Percentiles rank a stretch among this genome's conserved stretches.
These are phyloP conservation scores for Aspergillus arachidicola DNA, from an alignment of 2,329 filamentous ascomycete species.

Conservation along the genomic window DNA sequence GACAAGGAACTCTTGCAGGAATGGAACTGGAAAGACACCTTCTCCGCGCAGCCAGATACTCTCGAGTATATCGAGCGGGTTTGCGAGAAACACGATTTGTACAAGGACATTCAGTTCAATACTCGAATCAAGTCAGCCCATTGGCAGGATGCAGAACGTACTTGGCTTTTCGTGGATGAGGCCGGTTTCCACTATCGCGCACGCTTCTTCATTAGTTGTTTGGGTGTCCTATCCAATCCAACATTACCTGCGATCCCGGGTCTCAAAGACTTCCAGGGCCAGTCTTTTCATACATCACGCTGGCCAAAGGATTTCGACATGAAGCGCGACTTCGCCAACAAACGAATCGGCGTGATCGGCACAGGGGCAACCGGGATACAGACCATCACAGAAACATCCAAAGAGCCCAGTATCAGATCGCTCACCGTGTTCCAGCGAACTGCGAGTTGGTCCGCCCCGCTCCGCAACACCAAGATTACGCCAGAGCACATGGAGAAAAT, in stretches of 20 bases:
- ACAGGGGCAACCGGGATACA: conserved; percentile 49
- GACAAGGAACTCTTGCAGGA: conserved; percentile 26
- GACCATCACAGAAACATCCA: conserved; percentile 25
- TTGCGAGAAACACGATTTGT: conserved; percentile 35
- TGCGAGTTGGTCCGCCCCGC: conserved; percentile 29
- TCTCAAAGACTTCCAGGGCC: conserved; percentile 43
- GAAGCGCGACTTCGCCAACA: conserved; percentile 32
- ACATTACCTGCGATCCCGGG: conserved; percentile 42
- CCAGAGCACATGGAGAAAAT: conserved; percentile 19
- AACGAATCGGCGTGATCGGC: conserved; percentile 46
- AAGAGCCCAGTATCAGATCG: conserved; percentile 12
- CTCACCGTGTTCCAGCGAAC: conserved; percentile 29
- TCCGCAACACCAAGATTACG: conserved; percentile 23
- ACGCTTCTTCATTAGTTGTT: conserved; percentile 40
- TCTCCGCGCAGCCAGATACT: conserved; percentile 37
- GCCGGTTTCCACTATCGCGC: conserved; percentile 24
- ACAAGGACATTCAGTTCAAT: conserved; percentile 45
- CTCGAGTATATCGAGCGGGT: conserved; percentile 39
- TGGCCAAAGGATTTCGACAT: conserved; percentile 40
- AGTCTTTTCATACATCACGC: conserved; percentile 42
- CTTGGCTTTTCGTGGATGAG: conserved; percentile 35
- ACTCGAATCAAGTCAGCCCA: conserved; percentile 37
- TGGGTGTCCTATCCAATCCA: conserved; percentile 42
- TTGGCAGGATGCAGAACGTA: conserved; percentile 32
- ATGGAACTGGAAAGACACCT: conserved; percentile 42